Evolutionary conservation across 2,329 filamentous ascomycete species (phyloP).

Genomic region (Calonectria fujianensis): DNA sequence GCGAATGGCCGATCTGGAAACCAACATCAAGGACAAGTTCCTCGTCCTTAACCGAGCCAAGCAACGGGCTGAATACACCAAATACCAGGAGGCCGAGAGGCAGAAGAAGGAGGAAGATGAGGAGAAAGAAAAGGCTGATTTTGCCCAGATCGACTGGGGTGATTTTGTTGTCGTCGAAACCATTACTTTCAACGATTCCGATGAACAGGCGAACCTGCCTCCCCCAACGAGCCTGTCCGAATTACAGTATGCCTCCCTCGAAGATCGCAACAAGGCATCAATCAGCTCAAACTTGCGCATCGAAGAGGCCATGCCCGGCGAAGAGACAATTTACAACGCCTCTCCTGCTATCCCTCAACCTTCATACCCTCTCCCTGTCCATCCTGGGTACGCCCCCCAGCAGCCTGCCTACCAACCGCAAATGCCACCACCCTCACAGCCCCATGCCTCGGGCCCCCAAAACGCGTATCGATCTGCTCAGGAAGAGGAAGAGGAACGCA

Average conservation of each 20-base stretch:
- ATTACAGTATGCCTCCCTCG: constrained; percentile 93
- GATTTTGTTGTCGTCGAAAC: constrained; percentile 98
- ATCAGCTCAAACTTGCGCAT: constrained; percentile 88
- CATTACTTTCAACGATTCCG: constrained; percentile 91
- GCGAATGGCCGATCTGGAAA: constrained; percentile 82
- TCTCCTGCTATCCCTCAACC: constrained; percentile 61
- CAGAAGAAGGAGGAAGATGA: constrained; percentile 91
- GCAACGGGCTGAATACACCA: constrained; percentile 90
- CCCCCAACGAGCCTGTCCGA: constrained; percentile 93
- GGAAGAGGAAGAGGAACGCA: constrained; percentile 77
- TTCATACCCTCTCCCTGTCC: constrained; percentile 66
- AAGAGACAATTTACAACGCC: constrained; percentile 76
- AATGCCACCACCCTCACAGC: constrained; percentile 64
- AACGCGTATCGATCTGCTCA: constrained; percentile 63
- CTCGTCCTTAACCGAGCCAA: constrained; percentile 87
- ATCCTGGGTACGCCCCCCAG: constrained; percentile 65
- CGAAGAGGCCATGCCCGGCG: constrained; percentile 94
- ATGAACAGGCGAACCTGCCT: constrained; percentile 90
- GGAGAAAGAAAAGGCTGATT: constrained; percentile 84
- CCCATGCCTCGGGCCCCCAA: constrained; percentile 49
- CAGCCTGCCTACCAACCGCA: constrained; percentile 59
- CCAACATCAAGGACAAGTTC: constrained; percentile 86
- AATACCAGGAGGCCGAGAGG: constrained; percentile 89
- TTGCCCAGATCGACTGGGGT: constrained; percentile 97
- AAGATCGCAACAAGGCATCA: constrained; percentile 94